These are phyloP conservation scores for Saccharomycopsis sp. DNA, from an alignment of 805 yeast genomes.

Conservation along the genomic window DNA sequence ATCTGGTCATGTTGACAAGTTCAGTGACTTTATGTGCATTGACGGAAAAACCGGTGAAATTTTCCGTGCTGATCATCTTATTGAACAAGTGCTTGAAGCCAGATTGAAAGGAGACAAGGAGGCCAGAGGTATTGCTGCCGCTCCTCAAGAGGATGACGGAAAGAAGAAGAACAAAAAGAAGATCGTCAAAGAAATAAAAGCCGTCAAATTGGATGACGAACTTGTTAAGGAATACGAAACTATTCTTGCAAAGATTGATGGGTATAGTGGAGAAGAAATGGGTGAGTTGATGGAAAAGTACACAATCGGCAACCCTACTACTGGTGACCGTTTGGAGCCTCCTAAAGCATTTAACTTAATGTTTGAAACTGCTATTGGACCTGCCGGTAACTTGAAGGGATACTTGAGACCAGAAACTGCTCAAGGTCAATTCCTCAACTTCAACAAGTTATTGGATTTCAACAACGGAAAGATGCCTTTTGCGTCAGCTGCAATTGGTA, in stretches of 20 bases:
- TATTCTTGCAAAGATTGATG: conserved; percentile 90
- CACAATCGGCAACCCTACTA: conserved; percentile 85
- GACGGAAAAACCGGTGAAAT: conserved; percentile 96
- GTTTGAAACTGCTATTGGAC: conserved; percentile 99
- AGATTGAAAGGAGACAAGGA: conserved; percentile 95
- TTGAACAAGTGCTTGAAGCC: conserved; percentile 95
- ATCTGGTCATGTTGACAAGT: conserved; percentile 98
- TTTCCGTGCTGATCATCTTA: conserved; percentile 96
- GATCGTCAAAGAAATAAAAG: conserved; percentile 93
- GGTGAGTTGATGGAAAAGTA: conserved; percentile 82
- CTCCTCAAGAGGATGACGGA: conserved; percentile 59
- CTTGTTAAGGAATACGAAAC: conserved; percentile 75
- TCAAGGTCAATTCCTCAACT: conserved; percentile 97
- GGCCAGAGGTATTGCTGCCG: conserved; percentile 78
- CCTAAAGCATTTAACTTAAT: conserved; percentile 95
- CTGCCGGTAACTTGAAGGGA: conserved; percentile 94
- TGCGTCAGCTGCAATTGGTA: conserved; percentile 99
- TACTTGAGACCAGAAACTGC: conserved; percentile 98
- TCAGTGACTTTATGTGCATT: conserved; percentile 98
- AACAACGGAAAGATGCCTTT: conserved; percentile 97
- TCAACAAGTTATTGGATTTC: conserved; percentile 85
- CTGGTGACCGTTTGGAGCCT: conserved; percentile 76
- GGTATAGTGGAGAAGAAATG: conserved; percentile 85
- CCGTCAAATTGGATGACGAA: conserved; percentile 75
- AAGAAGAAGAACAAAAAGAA: conserved; percentile 78